Evolutionary conservation across 2,329 filamentous ascomycete genomes (phyloP), one percentile per base, ranked within the genome.

Genomic region (Samsoniella hepiali): DNA sequence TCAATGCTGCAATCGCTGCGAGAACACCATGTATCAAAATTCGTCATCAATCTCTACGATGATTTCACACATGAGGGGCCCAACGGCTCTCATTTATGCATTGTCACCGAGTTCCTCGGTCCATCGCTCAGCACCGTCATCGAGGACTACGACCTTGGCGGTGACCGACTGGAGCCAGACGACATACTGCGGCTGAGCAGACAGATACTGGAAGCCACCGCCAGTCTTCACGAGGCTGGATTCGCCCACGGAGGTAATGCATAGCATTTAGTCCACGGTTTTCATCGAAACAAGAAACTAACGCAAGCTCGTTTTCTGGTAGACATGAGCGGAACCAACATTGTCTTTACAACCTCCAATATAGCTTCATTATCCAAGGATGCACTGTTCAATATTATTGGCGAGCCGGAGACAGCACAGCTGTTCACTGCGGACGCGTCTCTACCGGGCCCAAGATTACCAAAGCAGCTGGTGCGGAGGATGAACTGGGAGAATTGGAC

Each of bases 71-170:
- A 62, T 31, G 9, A 55, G 5, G 59, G 59, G 2, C 59, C 59
- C 1, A 77, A 76, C 63, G 74, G 74, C 11, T 63, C 53, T 29
- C 74, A 77, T 59, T 65, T 67, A 62, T 75, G 73, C 64, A 69
- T 77, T 47, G 71, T 75, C 22, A 71, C 71, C 63, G 70, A 74
- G 65, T 63, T 74, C 36, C 67, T 75, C 22, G 72, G 73, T 3
- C 73, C 72, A 29, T 67, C 68, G 1, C 66, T 74, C 49, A 64
- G 69, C 67, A 58, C 62, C n/a, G 66, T 74, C 44, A 64, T 71
- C 17, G 29, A 60, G 8, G 66, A 70, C 38, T 70, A 66, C 22
- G 22, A 22, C 22, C 22, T 22, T 11, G 17, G n/a, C 22, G 40
- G 62, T 4, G 68, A 74, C 0, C 63, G 64, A 9, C 67, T 74